Evolutionary conservation across 192 early-diverging fungal species (phyloP).

Genomic region (Physocladia obscura): DNA sequence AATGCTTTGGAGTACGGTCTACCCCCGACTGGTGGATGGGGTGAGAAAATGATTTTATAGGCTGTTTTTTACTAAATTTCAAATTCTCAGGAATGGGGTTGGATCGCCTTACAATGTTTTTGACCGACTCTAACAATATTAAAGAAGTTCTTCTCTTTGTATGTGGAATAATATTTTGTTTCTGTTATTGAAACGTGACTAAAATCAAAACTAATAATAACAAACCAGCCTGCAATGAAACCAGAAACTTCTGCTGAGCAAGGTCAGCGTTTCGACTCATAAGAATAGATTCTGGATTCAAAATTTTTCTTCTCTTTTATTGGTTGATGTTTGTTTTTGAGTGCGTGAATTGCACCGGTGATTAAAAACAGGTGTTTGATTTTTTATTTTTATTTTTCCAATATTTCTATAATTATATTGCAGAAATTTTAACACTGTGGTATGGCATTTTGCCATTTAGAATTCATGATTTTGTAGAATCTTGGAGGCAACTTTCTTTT

Average conservation of each 20-base stretch:
- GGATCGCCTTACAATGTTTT: slow-evolving; percentile 97
- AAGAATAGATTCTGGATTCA: no score
- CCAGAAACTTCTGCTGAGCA: slow-evolving; percentile 47
- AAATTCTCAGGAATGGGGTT: slow-evolving; percentile 76
- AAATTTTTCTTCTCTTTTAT: no score
- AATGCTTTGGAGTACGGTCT: slow-evolving; percentile 95
- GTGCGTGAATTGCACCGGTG: no score
- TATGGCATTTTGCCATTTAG: no score
- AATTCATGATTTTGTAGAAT: no score
- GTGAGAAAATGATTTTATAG: slow-evolving; percentile 27
- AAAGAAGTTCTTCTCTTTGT: slow-evolving; percentile 82
- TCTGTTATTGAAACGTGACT: neutral
- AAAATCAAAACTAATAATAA: neutral
- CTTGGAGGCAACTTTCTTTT: no score
- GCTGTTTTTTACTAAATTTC: neutral
- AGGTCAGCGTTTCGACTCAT: slow-evolving; percentile 28
- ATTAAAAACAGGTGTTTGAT: no score
- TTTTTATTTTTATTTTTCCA: no score
- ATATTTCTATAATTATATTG: no score
- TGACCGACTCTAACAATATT: slow-evolving; percentile 97
- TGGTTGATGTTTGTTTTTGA: no score
- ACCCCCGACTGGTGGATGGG: slow-evolving; percentile 83
- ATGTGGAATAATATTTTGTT: slow-evolving; percentile 14
- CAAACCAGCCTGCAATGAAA: slow-evolving; percentile 54
- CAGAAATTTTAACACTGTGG: no score